Evolutionary conservation across 495 filamentous ascomycete species (phyloP).

Genomic region (Margaritispora aquatica): DNA sequence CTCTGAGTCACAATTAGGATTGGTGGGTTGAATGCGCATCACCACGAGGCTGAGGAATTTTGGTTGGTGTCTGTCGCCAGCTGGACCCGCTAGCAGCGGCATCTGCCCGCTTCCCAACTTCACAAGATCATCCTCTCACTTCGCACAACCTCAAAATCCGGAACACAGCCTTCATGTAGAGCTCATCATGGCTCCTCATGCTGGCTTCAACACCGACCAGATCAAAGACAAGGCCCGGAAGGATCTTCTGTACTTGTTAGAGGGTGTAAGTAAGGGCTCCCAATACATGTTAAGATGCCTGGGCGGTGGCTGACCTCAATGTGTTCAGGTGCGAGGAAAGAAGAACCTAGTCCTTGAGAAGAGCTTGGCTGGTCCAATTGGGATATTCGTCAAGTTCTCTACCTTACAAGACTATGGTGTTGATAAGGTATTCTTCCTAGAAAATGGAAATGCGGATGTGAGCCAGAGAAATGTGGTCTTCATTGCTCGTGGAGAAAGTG

Average conservation of each 20-base stretch:
- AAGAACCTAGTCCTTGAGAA: conserved; percentile 96
- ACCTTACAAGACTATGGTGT: conserved; percentile 81
- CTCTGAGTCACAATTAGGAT: conserved; percentile 18
- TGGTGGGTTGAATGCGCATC: conserved; percentile 9
- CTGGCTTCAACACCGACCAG: conserved; percentile 71
- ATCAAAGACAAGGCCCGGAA: conserved; percentile 77
- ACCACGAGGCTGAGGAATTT: conserved; percentile 16
- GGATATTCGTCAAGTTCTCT: conserved; percentile 90
- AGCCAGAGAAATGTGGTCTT: conserved; percentile 95
- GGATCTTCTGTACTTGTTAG: conserved; percentile 78
- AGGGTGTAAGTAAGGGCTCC: conserved; percentile 72
- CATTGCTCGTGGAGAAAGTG: conserved; percentile 81
- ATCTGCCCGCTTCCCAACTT: neutral
- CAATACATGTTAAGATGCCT: conserved; percentile 2
- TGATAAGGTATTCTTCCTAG: conserved; percentile 90
- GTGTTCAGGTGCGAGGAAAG: conserved; percentile 81
- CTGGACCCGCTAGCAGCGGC: neutral
- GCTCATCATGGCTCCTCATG: conserved; percentile 58
- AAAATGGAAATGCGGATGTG: conserved; percentile 87
- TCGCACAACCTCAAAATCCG: conserved; percentile 5
- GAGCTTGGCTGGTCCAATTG: conserved; percentile 80
- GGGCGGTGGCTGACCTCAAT: conserved; percentile 2
- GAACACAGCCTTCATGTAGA: conserved; percentile 28
- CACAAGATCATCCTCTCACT: neutral
- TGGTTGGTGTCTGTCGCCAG: conserved; percentile 3